Percentiles rank a stretch among this genome's conserved stretches.
Conservation (phyloP, 2,329 filamentous ascomycete species). For the Cladosporium sp. region DNA sequence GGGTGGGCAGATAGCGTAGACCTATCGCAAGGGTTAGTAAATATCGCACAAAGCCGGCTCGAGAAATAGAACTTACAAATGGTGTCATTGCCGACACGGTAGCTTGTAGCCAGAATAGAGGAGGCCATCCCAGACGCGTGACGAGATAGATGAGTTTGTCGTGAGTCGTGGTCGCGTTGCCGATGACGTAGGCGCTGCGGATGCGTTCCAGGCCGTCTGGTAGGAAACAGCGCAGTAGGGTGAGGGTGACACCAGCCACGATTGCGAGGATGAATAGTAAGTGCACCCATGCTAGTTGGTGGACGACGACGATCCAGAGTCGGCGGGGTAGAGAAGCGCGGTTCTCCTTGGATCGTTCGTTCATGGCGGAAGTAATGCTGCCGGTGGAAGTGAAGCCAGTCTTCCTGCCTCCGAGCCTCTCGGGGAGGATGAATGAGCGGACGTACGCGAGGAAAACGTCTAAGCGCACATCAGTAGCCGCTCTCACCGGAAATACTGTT, state of each 20-base stretch:
- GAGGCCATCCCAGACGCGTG: conserved; percentile 65
- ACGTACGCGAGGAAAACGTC: conserved; percentile 17
- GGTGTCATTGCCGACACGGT: conserved; percentile 40
- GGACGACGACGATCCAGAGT: conserved; percentile 19
- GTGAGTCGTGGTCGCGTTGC: conserved; percentile 2
- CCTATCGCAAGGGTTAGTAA: neutral
- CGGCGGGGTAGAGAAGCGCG: conserved; percentile 4
- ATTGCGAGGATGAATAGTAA: conserved; percentile 22
- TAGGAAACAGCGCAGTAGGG: conserved; percentile 12
- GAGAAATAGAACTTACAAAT: conserved; percentile 38
- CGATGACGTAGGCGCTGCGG: conserved; percentile 16
- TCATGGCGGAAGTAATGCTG: conserved; percentile 56
- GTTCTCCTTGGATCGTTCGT: conserved; percentile 55
- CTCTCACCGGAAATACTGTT: neutral
- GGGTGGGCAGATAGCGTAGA: conserved; percentile 64
- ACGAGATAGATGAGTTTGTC: conserved; percentile 52
- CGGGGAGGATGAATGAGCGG: conserved; percentile 19
- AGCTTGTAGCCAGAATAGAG: conserved; percentile 54
- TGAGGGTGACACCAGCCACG: neutral
- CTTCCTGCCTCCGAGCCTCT: conserved; percentile 56
- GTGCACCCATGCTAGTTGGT: conserved; percentile 20
- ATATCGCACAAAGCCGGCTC: neutral
- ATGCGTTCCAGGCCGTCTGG: conserved; percentile 14
- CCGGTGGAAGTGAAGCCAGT: conserved; percentile 64
- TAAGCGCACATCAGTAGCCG: neutral